Percentiles rank a stretch among this genome's conserved stretches.
Conservation (phyloP, 2,329 filamentous ascomycete genomes). For the Claviceps paspali region DNA sequence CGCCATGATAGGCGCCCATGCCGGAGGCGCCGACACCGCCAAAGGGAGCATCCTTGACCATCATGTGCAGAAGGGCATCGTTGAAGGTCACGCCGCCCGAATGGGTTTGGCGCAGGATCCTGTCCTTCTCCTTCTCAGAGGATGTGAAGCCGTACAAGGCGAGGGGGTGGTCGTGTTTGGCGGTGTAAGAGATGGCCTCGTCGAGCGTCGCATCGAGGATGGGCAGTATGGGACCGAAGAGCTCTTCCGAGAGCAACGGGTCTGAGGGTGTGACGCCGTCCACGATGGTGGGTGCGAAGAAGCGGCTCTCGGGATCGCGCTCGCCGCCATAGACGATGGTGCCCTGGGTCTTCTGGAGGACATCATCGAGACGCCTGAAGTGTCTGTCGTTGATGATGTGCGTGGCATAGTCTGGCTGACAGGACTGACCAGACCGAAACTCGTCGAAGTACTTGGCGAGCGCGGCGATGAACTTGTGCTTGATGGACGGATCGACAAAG, state of each 20-base stretch:
- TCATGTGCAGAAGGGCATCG: constrained; percentile 23
- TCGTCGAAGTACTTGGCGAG: constrained; percentile 19
- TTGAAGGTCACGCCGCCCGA: constrained; percentile 32
- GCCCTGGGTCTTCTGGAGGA: constrained; percentile 22
- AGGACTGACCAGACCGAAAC: constrained; percentile 5
- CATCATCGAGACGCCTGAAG: constrained; percentile 22
- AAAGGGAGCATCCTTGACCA: constrained; percentile 25
- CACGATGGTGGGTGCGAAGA: constrained; percentile 24
- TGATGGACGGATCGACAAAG: constrained; percentile 24
- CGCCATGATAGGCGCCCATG: constrained; percentile 27
- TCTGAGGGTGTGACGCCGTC: constrained; percentile 20
- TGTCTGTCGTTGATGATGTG: constrained; percentile 27
- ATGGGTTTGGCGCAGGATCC: constrained; percentile 14
- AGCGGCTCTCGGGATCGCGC: constrained; percentile 14
- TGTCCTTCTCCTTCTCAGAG: constrained; percentile 18
- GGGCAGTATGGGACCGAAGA: constrained; percentile 29
- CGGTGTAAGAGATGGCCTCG: constrained; percentile 16
- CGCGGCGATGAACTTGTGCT: constrained; percentile 20
- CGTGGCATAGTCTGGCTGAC: constrained; percentile 5
- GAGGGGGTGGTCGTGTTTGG: constrained; percentile 18
- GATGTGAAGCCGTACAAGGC: constrained; percentile 26
- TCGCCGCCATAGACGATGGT: constrained; percentile 21
- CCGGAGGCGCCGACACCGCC: constrained; percentile 31
- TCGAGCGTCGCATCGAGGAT: constrained; percentile 19
- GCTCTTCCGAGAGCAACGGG: constrained; percentile 26